Percentiles rank a stretch among this genome's conserved stretches.
phyloP scores from a whole-genome alignment of 495 filamentous ascomycete species.

The Cenococcum geophilum region DNA sequence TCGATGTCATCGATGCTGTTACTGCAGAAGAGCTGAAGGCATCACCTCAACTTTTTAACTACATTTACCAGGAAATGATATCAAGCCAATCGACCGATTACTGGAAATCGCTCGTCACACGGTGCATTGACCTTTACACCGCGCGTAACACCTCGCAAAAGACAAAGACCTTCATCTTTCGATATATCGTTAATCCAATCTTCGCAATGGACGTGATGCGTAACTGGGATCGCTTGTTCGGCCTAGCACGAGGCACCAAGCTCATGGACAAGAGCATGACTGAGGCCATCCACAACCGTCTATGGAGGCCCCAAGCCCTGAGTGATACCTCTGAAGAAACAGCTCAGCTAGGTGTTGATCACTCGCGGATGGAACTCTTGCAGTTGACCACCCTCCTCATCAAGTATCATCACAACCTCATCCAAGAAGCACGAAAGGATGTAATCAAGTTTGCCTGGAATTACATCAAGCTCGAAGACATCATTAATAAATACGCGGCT shows the following conservation, averaged over 20 bases:
- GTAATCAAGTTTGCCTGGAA: constrained; percentile 99
- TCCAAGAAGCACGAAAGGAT: constrained; percentile 90
- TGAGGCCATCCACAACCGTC: constrained; percentile 83
- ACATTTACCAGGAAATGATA: constrained; percentile 82
- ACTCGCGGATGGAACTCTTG: constrained; percentile 90
- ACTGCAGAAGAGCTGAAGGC: constrained; percentile 76
- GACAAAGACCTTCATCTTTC: constrained; percentile 88
- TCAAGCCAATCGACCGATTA: constrained; percentile 81
- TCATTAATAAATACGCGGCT: constrained; percentile 98
- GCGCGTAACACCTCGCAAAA: constrained; percentile 69
- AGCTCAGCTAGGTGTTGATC: constrained; percentile 80
- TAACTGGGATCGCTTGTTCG: constrained; percentile 49
- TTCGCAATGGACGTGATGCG: constrained; percentile 93
- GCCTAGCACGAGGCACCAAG: constrained; percentile 55
- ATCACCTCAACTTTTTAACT: constrained; percentile 65
- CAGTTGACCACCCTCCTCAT: constrained; percentile 91
- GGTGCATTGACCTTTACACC: constrained; percentile 83
- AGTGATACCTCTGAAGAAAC: constrained; percentile 79
- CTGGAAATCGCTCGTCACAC: constrained; percentile 74
- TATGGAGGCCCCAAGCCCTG: constrained; percentile 81
- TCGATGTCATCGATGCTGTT: constrained; percentile 75
- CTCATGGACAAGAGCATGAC: constrained; percentile 84
- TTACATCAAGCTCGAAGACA: constrained; percentile 92
- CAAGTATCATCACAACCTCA: constrained; percentile 79
- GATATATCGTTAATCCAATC: constrained; percentile 89